Percentiles rank a stretch among this genome's conserved stretches.
Conservation (phyloP, 169 alveolate genomes). For the Eimeria falciformis region DNA sequence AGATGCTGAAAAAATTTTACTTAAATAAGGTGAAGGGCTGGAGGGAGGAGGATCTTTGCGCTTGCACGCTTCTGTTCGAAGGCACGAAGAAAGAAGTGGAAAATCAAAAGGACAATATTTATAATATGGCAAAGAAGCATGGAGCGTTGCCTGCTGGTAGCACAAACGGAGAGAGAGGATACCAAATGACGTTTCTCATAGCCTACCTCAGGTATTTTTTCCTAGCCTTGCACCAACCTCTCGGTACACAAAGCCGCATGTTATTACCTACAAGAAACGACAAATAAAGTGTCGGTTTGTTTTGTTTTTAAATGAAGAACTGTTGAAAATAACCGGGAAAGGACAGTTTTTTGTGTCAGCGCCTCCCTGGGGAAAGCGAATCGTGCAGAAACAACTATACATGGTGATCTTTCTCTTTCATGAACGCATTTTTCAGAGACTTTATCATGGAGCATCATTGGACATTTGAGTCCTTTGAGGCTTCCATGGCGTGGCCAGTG, state of each 20-base stretch:
- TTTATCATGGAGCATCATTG: constrained; percentile 23
- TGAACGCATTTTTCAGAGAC: neutral
- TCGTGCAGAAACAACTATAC: too few relatives aligned
- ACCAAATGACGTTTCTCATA: constrained; percentile 2
- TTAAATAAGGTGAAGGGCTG: constrained; percentile 83
- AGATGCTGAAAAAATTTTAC: constrained; percentile 84
- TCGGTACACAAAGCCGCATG: too few relatives aligned
- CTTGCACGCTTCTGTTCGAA: constrained; percentile 85
- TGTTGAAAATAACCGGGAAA: too few relatives aligned
- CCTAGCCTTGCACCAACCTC: too few relatives aligned
- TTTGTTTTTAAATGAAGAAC: too few relatives aligned
- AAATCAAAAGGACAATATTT: neutral
- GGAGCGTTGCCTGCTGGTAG: constrained; percentile 11
- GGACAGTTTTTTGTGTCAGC: too few relatives aligned
- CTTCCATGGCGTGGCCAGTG: constrained; percentile 69
- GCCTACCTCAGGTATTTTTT: constrained; percentile 2
- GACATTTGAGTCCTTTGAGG: constrained; percentile 8
- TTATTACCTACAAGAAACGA: too few relatives aligned
- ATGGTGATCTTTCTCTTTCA: too few relatives aligned
- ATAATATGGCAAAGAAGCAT: neutral
- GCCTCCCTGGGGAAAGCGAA: too few relatives aligned
- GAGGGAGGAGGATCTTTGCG: constrained; percentile 85
- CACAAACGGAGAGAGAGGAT: constrained; percentile 36
- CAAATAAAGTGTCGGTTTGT: too few relatives aligned
- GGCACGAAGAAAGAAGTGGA: constrained; percentile 82